Evolutionary conservation across 2,329 filamentous ascomycete species (phyloP).

Genomic region (Colletotrichum destructivum): DNA sequence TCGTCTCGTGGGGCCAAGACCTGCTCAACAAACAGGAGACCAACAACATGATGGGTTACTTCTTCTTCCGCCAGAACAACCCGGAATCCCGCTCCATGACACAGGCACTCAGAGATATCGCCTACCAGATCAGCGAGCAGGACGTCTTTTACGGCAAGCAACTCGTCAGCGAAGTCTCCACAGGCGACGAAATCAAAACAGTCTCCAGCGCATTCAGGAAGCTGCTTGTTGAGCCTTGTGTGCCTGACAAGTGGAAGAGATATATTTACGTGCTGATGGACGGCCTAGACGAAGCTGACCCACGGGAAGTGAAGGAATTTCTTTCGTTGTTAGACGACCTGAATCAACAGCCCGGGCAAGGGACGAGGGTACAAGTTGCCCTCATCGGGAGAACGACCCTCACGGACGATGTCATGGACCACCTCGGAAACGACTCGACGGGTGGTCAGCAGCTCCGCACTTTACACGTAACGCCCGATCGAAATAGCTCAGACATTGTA

Average conservation of each 20-base stretch:
- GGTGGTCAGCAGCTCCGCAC: slow-evolving; percentile 53
- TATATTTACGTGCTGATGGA: slow-evolving; percentile 62
- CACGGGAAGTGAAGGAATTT: slow-evolving; percentile 55
- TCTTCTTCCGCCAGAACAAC: slow-evolving; percentile 65
- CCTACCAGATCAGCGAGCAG: slow-evolving; percentile 62
- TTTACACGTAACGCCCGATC: slow-evolving; percentile 59
- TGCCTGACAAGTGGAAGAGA: slow-evolving; percentile 51
- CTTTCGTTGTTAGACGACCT: slow-evolving; percentile 53
- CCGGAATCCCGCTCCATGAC: slow-evolving; percentile 61
- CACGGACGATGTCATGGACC: slow-evolving; percentile 58
- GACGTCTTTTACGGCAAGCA: slow-evolving; percentile 62
- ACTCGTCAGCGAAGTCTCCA: slow-evolving; percentile 53
- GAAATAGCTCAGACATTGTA: slow-evolving; percentile 59
- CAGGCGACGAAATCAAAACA: slow-evolving; percentile 59
- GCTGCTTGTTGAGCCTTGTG: slow-evolving; percentile 57
- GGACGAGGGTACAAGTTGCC: slow-evolving; percentile 54
- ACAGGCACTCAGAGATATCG: slow-evolving; percentile 61
- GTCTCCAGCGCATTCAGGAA: slow-evolving; percentile 60
- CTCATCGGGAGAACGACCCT: slow-evolving; percentile 60
- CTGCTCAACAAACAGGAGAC: slow-evolving; percentile 46
- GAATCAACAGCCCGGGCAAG: slow-evolving; percentile 37
- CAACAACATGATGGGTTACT: slow-evolving; percentile 56
- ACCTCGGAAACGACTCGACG: slow-evolving; percentile 44
- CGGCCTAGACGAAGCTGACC: slow-evolving; percentile 62
- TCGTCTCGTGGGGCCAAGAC: slow-evolving; percentile 58